A percentile compares a stretch with the other conserved stretches of the same genome.
These are phyloP conservation scores for Cutaneotrichosporon daszewskae DNA, from an alignment of 1,284 basidiomycete genomes.

Conservation along the genomic window DNA sequence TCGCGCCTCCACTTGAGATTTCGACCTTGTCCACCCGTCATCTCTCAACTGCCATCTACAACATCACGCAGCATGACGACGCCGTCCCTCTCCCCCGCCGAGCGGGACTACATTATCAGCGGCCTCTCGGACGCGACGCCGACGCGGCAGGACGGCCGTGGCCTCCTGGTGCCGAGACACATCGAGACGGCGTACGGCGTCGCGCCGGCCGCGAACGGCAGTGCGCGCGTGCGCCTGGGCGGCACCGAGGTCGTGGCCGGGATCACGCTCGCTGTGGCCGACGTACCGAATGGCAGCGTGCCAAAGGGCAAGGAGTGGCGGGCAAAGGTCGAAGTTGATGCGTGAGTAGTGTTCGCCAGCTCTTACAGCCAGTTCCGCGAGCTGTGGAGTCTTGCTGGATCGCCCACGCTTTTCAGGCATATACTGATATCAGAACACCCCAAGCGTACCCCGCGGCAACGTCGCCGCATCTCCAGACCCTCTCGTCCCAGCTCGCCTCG, in stretches of 20 bases:
- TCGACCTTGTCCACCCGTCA: too few species aligned
- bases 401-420: too few species aligned
- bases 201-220: constrained; percentile 44
- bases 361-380: too few species aligned
- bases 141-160: constrained; percentile 38
- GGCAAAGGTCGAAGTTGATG: constrained; percentile 43
- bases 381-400: too few species aligned
- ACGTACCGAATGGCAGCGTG: constrained; percentile 13
- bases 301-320: constrained; percentile 23
- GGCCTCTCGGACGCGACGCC: constrained; percentile 33
- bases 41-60: not conserved
- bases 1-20: not conserved
- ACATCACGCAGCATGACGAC: constrained; percentile 11
- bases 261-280: constrained; percentile 42
- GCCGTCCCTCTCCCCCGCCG: constrained; percentile 44
- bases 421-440: constrained; percentile 32
- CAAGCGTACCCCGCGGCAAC: constrained; percentile 38
- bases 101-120: constrained; percentile 42
- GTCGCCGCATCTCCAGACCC: constrained; percentile 18
- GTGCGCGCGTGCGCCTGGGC: constrained; percentile 33
- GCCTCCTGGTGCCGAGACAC: constrained; percentile 29
- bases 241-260: constrained; percentile 46
- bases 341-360: constrained; percentile 28
- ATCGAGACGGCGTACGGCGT: constrained; percentile 40
- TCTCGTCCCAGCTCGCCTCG: constrained; percentile 34